Percentiles rank a stretch among this genome's conserved stretches.
These are phyloP conservation scores for Penstemon davidsonii DNA, from an alignment of 257 asterid species.

Conservation along the genomic window DNA sequence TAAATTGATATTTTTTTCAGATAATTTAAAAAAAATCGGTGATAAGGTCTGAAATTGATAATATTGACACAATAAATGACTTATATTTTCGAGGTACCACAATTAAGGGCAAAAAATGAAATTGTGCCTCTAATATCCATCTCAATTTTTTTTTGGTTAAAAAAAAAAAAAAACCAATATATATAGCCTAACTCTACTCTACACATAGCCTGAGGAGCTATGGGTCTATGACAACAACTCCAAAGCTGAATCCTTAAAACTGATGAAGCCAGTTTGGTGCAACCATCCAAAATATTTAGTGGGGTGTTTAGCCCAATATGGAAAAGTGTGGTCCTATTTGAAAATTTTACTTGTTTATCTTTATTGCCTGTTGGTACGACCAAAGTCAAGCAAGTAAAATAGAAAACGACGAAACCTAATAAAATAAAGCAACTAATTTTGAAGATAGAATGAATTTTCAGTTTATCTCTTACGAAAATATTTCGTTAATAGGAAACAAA, in stretches of 20 bases:
- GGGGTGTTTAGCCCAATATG: neutral
- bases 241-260: neutral
- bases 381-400: neutral
- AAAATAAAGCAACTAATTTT: neutral
- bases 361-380: neutral
- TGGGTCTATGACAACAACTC: neutral
- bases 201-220: neutral
- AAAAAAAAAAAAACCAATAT: neutral
- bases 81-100: no score
- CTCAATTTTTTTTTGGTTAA: no score
- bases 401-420: neutral
- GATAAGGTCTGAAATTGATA: no score
- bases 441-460: neutral
- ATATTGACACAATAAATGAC: no score
- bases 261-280: neutral
- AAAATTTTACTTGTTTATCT: neutral
- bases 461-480: neutral
- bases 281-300: neutral
- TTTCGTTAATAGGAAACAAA: neutral
- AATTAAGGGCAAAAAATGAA: no score
- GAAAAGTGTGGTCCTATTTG: neutral
- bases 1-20: no score
- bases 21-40: no score
- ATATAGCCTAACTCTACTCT: neutral
- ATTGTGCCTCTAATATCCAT: no score